Base-by-base conservation (phyloP, 805 yeast genomes). In the Wickerhamomyces strasburgensis region DNA sequence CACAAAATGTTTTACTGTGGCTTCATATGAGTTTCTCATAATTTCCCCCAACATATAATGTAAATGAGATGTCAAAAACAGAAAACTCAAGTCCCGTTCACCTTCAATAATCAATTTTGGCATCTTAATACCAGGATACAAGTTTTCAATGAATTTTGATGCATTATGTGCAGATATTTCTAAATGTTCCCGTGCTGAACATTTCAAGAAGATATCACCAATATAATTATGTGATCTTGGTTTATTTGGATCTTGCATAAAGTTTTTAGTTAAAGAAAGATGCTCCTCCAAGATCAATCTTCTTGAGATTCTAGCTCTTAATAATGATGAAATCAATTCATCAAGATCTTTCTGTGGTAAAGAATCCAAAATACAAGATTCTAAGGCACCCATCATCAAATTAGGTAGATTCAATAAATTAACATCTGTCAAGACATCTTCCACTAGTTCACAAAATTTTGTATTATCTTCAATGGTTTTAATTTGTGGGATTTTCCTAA, bases 201-300 rank as follows among this genome's bases (percentile, higher is more conserved):
- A 84, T 44, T 77, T 72, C 46, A 84, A 78, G 53, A 86, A 86
- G 13, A 93, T 86, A 52, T 85, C 96, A 23, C 98, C 82, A 75
- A 60, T 58, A 30, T 68, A 61, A 38, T 65, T 68, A 28, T 49
- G 55, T 13, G 83, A 73, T 55, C 72, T 68, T 30, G 51, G 52
- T 23, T 63, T 64, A 40, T 72, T 60, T 6, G 74, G 74, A 19
- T 72, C 72, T 14, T 58, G 54, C 35, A 64, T 61, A 57, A 76
- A 82, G 42, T 83, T 75, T 25, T 78, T 73, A 0, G 95, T 76
- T 35, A 93, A 70, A 8, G 93, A 78, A 27, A 86, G 62, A 62
- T 93, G 98, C 57, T 90, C 96, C 62, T 90, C 96, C 29, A 87
- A 86, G 44, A 90, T 82, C 32, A 90, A 82, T 49, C 98, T 68